Evolutionary conservation across 2,329 filamentous ascomycete genomes (phyloP), one percentile per base, ranked within the genome.

Genomic region (Shiraia sp.): DNA sequence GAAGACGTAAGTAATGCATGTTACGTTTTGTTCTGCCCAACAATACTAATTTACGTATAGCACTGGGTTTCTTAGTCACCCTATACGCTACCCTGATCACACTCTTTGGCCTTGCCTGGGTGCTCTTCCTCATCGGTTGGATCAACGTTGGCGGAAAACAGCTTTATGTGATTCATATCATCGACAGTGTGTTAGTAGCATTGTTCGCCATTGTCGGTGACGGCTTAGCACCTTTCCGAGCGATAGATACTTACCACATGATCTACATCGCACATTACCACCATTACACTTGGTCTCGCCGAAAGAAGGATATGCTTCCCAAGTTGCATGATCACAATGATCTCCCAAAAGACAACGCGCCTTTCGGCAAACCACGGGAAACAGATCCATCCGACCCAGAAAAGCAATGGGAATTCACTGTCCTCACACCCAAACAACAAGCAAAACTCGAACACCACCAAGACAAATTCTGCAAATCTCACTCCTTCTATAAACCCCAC

Each of bases 81-180:
- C 71, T 95, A 3, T 95, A 95, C 66, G 89, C 88, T 7, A 84
- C 80, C 1, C 75, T 92, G 14, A 91, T 95, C 55, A 93, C 89
- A 0, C 75, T 91, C 0, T 95, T 95, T 56, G 89, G 89, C 59
- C 76, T 92, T 10, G 87, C 87, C 0, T 95, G 89, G 90, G 89
- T 95, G 1, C 78, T 95, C n/a, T 93, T 92, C 70, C 74, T 95
- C 40, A 95, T 95, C 63, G 88, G 81, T 33, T 95, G 89, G 89
- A 88, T 93, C 62, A 90, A 90, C 50, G 85, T 92, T 14, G 88
- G 87, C 14, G 80, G 82, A 22, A 76, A 78, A 55, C 86, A 92
- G 63, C 72, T 81, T 3, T 92, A 75, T 12, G 71, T 77, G 2
- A 68, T 76, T 12, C 75, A 84, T 49, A 63, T 79, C 13, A 70